Evolutionary conservation across 2,329 filamentous ascomycete species (phyloP).

Genomic region (Pseudopithomyces maydicus): DNA sequence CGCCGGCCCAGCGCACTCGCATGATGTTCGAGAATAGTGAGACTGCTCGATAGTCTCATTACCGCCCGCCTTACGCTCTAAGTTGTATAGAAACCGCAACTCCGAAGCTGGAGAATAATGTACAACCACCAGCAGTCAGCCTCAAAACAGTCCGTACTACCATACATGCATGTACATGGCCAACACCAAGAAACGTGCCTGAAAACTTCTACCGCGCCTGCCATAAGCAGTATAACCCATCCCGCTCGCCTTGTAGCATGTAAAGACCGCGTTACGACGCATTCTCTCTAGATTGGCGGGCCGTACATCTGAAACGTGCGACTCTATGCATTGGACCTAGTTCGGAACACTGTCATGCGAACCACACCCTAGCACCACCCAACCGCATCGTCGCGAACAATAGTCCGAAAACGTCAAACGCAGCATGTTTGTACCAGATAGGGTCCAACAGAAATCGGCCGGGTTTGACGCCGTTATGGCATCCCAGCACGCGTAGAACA

Average conservation of each 20-base stretch:
- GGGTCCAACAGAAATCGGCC: neutral
- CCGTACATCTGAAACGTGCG: neutral
- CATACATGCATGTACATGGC: too few species aligned
- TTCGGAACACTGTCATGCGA: neutral
- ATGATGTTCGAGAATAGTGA: too few species aligned
- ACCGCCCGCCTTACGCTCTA: too few species aligned
- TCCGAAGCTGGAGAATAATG: too few species aligned
- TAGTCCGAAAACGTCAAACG: neutral
- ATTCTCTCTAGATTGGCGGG: neutral
- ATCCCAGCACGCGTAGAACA: neutral
- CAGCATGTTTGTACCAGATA: conserved; percentile 1
- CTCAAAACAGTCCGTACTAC: too few species aligned
- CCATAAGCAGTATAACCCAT: too few species aligned
- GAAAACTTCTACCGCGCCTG: neutral
- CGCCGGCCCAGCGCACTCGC: too few species aligned
- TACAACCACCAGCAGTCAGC: too few species aligned
- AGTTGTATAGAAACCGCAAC: too few species aligned
- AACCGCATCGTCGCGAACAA: neutral
- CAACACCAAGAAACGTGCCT: too few species aligned
- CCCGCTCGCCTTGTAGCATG: neutral
- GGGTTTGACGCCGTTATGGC: neutral
- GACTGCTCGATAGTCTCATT: too few species aligned
- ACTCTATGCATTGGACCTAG: neutral
- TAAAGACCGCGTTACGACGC: neutral
- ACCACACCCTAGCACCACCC: neutral